phyloP scores from a whole-genome alignment of 768 basidiomycete species.

The Holtermanniella nyarrowii region DNA sequence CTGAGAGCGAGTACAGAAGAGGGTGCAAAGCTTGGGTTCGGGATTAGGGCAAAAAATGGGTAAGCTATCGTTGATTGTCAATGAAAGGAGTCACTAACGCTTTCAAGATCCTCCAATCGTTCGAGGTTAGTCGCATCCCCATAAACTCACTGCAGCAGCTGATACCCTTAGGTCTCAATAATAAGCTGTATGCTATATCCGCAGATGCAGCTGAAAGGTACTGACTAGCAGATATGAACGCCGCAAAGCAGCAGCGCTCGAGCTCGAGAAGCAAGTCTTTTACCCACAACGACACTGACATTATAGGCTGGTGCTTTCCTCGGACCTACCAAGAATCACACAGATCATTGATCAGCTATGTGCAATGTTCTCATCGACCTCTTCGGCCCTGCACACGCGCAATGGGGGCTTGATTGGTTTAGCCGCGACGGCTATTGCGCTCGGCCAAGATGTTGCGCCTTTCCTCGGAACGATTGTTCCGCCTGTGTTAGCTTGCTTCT shows the following conservation, averaged over 20 bases:
- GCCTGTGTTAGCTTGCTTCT: constrained; percentile 79
- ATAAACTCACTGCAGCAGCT: background rate
- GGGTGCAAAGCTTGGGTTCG: no score
- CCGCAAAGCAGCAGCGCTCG: constrained; percentile 86
- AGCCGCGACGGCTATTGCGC: constrained; percentile 91
- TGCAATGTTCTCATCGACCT: constrained; percentile 76
- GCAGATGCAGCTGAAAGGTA: background rate
- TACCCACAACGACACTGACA: background rate
- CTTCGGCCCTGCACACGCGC: constrained; percentile 75
- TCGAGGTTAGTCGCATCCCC: constrained; percentile 13
- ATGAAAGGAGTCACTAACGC: no score
- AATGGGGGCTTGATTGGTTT: constrained; percentile 94
- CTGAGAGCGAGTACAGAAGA: no score
- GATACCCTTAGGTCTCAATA: constrained; percentile 32
- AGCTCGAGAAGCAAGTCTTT: constrained; percentile 72
- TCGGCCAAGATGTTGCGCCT: constrained; percentile 83
- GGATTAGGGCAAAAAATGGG: no score
- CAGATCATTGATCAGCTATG: constrained; percentile 89
- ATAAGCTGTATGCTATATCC: constrained; percentile 29
- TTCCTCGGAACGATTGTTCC: constrained; percentile 90
- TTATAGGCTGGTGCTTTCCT: constrained; percentile 54
- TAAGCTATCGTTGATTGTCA: no score
- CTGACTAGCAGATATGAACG: constrained; percentile 64
- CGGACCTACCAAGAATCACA: constrained; percentile 67
- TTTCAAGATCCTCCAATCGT: constrained; percentile 24